These are phyloP conservation scores for Cordyceps javanica DNA, from an alignment of 2,329 filamentous ascomycete species.

Conservation along the genomic window DNA sequence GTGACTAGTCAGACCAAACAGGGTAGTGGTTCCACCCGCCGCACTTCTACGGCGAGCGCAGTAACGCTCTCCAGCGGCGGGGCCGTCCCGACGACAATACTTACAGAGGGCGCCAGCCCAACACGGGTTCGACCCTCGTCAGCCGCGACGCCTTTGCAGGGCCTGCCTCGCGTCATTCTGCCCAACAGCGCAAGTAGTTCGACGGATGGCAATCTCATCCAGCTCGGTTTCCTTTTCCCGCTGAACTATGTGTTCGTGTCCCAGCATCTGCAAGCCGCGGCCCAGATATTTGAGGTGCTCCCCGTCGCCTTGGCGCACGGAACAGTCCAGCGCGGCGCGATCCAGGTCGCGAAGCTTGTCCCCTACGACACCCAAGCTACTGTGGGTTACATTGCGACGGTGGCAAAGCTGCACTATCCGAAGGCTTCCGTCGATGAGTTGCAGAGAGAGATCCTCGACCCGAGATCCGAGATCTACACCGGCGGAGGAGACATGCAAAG, in stretches of 20 bases:
- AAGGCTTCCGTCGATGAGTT: background rate
- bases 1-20: background rate
- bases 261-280: background rate
- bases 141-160: background rate
- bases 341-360: background rate
- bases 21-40: background rate
- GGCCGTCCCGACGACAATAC: background rate
- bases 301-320: background rate
- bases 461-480: background rate
- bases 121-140: background rate
- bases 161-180: background rate
- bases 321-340: background rate
- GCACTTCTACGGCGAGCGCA: background rate
- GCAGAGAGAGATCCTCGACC: background rate
- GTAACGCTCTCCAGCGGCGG: background rate
- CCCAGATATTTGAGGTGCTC: background rate
- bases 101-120: background rate
- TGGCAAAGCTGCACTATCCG: background rate
- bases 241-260: background rate
- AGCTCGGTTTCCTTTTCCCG: background rate
- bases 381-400: background rate
- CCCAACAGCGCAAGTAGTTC: background rate
- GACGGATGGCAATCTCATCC: background rate
- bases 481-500: background rate
- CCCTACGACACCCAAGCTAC: background rate